Evolutionary conservation across 164 flowering plant species (phyloP).

Genomic region (Piper longum): DNA sequence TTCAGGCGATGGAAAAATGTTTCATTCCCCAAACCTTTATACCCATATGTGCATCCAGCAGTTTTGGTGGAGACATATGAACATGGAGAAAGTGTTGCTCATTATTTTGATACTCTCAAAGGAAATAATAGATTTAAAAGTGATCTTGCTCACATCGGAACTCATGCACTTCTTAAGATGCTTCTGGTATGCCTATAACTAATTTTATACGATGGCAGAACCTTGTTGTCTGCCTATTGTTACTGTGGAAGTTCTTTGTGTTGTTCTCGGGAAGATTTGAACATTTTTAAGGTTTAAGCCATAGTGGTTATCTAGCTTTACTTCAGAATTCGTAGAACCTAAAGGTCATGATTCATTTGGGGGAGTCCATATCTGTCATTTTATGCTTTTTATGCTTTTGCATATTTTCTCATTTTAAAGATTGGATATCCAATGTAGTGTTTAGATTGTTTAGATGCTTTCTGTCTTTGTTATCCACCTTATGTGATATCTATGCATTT

Average conservation of each 20-base stretch:
- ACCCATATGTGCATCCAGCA: constrained; percentile 86
- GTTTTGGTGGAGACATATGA: constrained; percentile 80
- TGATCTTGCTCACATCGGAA: constrained; percentile 77
- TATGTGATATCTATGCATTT: no score
- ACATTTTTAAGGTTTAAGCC: neutral
- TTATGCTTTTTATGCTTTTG: no score
- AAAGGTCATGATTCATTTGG: no score
- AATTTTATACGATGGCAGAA: neutral
- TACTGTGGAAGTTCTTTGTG: neutral
- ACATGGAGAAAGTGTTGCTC: constrained; percentile 67
- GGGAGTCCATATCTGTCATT: no score
- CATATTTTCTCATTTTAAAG: neutral
- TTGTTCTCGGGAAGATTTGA: neutral
- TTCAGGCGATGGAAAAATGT: constrained; percentile 79
- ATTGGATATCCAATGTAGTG: neutral
- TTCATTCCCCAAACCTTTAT: constrained; percentile 78
- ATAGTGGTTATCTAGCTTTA: neutral
- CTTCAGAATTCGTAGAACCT: neutral
- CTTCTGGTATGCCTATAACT: constrained; percentile 46
- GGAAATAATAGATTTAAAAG: constrained; percentile 50
- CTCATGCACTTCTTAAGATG: constrained; percentile 88
- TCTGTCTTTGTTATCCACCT: no score
- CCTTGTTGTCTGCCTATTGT: neutral
- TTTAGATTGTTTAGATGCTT: no score
- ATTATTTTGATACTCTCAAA: constrained; percentile 56